Base-by-base conservation (phyloP, 192 early-diverging fungal genomes). In the Coemansia sp. region DNA sequence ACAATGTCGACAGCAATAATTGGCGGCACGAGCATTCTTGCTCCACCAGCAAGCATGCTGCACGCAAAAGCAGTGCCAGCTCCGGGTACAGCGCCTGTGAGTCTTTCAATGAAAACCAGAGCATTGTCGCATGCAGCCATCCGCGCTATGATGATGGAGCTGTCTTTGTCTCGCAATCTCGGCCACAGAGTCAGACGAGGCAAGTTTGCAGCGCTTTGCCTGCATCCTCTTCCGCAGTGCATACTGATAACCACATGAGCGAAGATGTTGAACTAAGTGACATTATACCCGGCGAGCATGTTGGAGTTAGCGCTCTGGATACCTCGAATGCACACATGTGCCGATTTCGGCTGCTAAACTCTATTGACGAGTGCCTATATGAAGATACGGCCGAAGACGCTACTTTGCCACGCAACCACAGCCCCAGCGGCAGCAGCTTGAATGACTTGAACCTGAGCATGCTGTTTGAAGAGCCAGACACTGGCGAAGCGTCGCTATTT, bases 391-490 rank as follows among this genome's bases (percentile, higher is more conserved):
- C 39, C 1, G 19, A 56, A 10, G 10, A 15, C 53, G 9, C 18
- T 2, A 11, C 35, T 1, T 23, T 26, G 23, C 18, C 46, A 1
- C 35, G 31, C 2, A 16, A 36, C 38, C 12, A 33, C 19, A 20
- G 21, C 40, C 37, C 41, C 31, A 16, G 18, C 7, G 38, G 26
- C 13, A 20, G 30, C 50, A 61, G 46, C 37, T 44, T 30, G 6
- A 40, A 59, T n/a, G 30, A 49, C 31, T 47, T 70, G n/a, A 58
- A 72, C 30, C 28, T 72, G 31, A 65, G 70, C 51, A 52, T 55
- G 46, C 45, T 66, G 7, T 66, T 73, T 56, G 70, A 73, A 28
- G 55, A 60, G 33, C 46, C 42, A 11, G 41, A 50, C 18, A 21
- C 49, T n/a, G 40, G 46, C 10, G 15, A 12, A 19, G 23, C 40